Percentiles rank a stretch among this genome's conserved stretches.
These are phyloP conservation scores for Acer yangbiense DNA, from an alignment of 345 rosid species.

Conservation along the genomic window DNA sequence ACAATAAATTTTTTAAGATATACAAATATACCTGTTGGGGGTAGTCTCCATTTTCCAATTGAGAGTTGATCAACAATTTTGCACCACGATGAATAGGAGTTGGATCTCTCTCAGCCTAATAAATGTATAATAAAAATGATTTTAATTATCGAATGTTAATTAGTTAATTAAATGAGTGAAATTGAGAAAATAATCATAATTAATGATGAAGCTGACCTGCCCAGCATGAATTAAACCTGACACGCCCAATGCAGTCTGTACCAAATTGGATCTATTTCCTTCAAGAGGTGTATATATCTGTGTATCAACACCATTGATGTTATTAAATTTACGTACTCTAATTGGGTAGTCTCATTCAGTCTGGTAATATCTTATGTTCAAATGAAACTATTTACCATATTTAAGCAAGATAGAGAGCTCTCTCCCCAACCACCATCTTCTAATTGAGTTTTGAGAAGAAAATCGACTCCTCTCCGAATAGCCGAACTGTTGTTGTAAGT, in stretches of 20 bases:
- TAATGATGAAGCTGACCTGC: not conserved
- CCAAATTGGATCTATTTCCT: conserved; percentile 11
- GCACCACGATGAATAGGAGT: conserved; percentile 43
- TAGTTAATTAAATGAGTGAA: not conserved
- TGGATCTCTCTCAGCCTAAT: conserved; percentile 32
- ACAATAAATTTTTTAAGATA: too few relatives aligned
- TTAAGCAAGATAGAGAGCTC: not conserved
- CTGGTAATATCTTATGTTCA: too few relatives aligned
- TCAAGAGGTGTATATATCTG: conserved; percentile 1
- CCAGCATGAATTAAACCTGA: conserved; percentile 11
- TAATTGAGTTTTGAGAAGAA: not conserved
- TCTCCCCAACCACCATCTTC: conserved; percentile 6
- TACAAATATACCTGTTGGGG: conserved; percentile 34
- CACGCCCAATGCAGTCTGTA: conserved; percentile 18
- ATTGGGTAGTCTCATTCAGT: too few relatives aligned
- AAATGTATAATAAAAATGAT: not conserved
- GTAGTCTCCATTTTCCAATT: conserved; percentile 39
- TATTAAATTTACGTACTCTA: too few relatives aligned
- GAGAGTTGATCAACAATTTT: conserved; percentile 45
- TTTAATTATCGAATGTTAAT: not conserved
- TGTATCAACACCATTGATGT: not conserved
- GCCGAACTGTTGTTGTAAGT: not conserved
- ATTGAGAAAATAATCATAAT: not conserved
- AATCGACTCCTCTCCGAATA: not conserved
- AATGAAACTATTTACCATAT: not conserved